Evolutionary conservation across 2,329 filamentous ascomycete species (phyloP).

Genomic region (Pseudopyricularia cyperi): DNA sequence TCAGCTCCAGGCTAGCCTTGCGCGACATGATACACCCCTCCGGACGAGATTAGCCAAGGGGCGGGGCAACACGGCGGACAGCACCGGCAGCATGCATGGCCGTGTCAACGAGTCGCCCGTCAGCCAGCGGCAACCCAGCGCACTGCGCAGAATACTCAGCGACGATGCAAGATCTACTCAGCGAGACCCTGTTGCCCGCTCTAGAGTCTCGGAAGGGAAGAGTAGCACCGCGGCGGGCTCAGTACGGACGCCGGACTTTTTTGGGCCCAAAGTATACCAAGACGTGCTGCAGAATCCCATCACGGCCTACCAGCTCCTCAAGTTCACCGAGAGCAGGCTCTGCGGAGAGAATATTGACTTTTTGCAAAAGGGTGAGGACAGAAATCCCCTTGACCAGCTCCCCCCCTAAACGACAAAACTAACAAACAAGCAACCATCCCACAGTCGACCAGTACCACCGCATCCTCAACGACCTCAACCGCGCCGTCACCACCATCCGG

Average conservation of each 20-base stretch:
- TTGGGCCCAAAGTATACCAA: constrained; percentile 25
- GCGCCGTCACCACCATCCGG: constrained; percentile 19
- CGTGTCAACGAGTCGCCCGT: background rate
- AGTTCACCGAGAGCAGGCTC: constrained; percentile 23
- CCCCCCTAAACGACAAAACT: background rate
- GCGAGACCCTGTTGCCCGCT: too few relatives aligned
- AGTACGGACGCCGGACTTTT: constrained; percentile 22
- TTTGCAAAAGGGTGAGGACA: constrained; percentile 28
- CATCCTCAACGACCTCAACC: constrained; percentile 22
- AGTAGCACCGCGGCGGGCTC: constrained; percentile 4
- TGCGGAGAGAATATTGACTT: constrained; percentile 31
- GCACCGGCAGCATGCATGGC: background rate
- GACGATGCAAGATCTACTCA: background rate
- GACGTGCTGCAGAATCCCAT: constrained; percentile 27
- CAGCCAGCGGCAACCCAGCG: background rate
- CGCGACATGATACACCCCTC: background rate
- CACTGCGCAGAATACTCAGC: background rate
- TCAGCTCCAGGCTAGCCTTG: background rate
- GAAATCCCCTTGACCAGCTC: too few relatives aligned
- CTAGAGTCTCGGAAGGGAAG: background rate
- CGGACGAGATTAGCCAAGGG: background rate
- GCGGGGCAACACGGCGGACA: too few relatives aligned
- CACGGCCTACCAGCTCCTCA: constrained; percentile 26
- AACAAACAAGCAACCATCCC: background rate
- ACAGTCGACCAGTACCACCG: constrained; percentile 25